Evolutionary conservation across 2,329 filamentous ascomycete species (phyloP), one percentile per base, ranked within the genome.

Genomic region (Fusarium sororula): DNA sequence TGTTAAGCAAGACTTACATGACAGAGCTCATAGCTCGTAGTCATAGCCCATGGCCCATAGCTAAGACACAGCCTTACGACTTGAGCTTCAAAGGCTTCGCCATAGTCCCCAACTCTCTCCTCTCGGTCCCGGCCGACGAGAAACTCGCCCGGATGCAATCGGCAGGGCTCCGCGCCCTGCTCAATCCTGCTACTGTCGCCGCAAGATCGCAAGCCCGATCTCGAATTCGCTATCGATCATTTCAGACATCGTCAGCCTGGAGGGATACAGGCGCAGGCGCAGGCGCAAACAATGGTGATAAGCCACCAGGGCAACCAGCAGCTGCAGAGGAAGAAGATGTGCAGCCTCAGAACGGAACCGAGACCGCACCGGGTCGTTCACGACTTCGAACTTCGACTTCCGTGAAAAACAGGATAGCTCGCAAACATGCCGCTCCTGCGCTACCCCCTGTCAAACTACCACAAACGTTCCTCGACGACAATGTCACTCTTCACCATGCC

Each of bases 401-500:
- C 35, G 54, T 77, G 76, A 81, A 80, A 70, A 79, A 74, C 63
- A 80, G 82, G 37, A 76, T 79, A 57, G 70, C 80, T 63, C 79
- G 82, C 59, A 79, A 79, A 59, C 75, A 80, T 47, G 78, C 77
- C 38, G 80, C 82, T 39, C 81, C 83, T 32, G 83, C 84, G 50
- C 74, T 90, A 17, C 88, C 88, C n/a, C 83, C 85, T 6, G 82
- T 89, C 28, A 83, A 86, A 56, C 81, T 93, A 20, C 90, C 91
- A 2, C 80, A 84, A 63, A 87, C 85, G 80, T 93, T 93, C 70
- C 80, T 90, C 60, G 81, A 86, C 44, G 80, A 83, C 26, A 88
- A 88, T 62, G 85, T 93, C 44, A 78, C 69, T 18, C 63, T 81
- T 30, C 77, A 79, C 56, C 35, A 74, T 53, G n/a, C 61, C n/a